phyloP scores from a whole-genome alignment of 345 rosid species.

The Cardiospermum halicacabum region DNA sequence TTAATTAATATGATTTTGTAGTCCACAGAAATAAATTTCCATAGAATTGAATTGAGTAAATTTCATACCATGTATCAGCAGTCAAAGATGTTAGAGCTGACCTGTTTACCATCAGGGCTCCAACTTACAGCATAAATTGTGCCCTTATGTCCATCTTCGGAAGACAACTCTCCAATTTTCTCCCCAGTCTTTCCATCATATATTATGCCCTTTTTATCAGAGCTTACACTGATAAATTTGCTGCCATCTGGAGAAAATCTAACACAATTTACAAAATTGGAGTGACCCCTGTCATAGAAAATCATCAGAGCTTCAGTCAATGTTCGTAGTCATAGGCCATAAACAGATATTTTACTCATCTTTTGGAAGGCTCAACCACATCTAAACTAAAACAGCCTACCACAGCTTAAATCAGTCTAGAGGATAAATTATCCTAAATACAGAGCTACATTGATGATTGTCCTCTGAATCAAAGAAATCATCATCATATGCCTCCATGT shows the following conservation, averaged over 20 bases:
- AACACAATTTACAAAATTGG: slow-evolving; percentile 92
- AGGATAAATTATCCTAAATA: not conserved
- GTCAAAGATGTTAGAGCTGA: slow-evolving; percentile 18
- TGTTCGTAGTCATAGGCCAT: not conserved
- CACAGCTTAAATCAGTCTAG: not conserved
- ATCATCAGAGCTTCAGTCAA: slow-evolving; percentile 20
- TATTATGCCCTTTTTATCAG: slow-evolving; percentile 88
- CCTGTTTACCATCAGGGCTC: slow-evolving; percentile 95
- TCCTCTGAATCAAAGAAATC: not conserved
- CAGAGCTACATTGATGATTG: not conserved
- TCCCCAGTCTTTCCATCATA: slow-evolving; percentile 84
- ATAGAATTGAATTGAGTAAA: not conserved
- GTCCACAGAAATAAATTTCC: not conserved
- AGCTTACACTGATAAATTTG: slow-evolving; percentile 83
- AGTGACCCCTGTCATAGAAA: slow-evolving; percentile 67
- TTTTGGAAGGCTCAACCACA: not conserved
- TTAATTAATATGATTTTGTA: slow-evolving; percentile 10
- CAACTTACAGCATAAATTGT: slow-evolving; percentile 89
- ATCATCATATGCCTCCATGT: slow-evolving; percentile 1
- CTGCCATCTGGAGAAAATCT: slow-evolving; percentile 94
- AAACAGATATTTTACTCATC: not conserved
- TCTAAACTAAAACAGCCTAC: not conserved
- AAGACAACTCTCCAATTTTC: slow-evolving; percentile 65
- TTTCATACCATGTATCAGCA: not conserved
- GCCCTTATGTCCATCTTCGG: slow-evolving; percentile 87